These are phyloP conservation scores for Clavispora asparagi DNA, from an alignment of 805 yeast species.

Conservation along the genomic window DNA sequence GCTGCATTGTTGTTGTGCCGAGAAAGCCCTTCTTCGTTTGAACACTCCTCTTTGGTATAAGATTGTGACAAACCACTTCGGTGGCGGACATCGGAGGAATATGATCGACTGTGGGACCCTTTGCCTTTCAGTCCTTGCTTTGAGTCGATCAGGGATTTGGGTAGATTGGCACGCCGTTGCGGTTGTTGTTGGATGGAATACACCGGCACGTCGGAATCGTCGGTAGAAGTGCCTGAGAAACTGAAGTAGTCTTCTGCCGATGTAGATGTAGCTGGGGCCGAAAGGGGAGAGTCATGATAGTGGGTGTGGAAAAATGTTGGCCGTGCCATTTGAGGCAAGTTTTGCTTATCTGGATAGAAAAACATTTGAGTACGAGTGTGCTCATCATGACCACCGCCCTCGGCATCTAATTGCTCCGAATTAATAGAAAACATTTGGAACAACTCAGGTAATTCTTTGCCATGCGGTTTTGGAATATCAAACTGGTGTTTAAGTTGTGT, in stretches of 20 bases:
- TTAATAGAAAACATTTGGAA: background rate
- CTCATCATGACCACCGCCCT: background rate
- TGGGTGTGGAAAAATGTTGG: background rate
- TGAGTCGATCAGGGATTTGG: background rate
- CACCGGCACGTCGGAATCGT: background rate
- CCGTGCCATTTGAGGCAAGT: background rate
- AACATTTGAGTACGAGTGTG: background rate
- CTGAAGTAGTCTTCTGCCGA: constrained; percentile 3
- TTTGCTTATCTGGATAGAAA: background rate
- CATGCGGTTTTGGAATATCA: background rate
- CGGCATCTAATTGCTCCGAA: background rate
- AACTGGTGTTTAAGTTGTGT: background rate
- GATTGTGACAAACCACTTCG: background rate
- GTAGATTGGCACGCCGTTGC: background rate
- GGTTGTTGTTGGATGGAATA: background rate
- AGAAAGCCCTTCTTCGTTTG: background rate
- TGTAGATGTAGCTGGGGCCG: constrained; percentile 1
- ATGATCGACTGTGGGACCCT: background rate
- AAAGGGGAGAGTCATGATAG: background rate
- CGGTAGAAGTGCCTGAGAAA: background rate
- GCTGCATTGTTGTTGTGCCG: background rate
- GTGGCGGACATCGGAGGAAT: background rate
- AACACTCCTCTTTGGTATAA: background rate
- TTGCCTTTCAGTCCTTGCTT: background rate
- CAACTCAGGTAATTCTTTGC: background rate